Percentiles rank a stretch among this genome's conserved stretches.
Evolutionary conservation across 2,329 filamentous ascomycete species (phyloP).

Genomic region (Penicillium psychrosexuale): DNA sequence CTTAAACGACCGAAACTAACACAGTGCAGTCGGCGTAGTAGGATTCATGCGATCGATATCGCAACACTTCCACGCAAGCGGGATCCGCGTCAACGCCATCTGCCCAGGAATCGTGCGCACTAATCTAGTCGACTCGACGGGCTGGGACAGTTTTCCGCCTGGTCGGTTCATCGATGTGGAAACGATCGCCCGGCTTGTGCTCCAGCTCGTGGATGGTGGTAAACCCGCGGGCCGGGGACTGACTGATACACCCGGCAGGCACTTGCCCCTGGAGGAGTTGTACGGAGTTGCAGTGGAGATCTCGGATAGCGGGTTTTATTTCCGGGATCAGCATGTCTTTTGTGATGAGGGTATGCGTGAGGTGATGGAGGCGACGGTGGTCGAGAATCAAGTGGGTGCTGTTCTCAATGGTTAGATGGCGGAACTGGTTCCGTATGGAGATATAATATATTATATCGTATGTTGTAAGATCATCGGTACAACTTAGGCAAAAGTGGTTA

Average conservation of each 20-base stretch:
- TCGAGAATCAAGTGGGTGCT: constrained; percentile 29
- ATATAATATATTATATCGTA: background rate
- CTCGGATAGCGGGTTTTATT: constrained; percentile 17
- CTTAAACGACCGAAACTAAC: background rate
- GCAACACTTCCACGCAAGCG: constrained; percentile 32
- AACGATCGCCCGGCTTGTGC: constrained; percentile 12
- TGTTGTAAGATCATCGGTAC: background rate
- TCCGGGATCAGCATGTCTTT: constrained; percentile 16
- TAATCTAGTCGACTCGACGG: constrained; percentile 14
- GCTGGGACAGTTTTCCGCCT: constrained; percentile 19
- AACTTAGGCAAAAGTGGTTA: background rate
- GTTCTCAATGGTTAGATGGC: constrained; percentile 12
- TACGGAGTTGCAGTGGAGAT: constrained; percentile 18
- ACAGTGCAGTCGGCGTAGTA: constrained; percentile 30
- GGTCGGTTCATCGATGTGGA: constrained; percentile 15
- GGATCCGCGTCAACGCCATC: constrained; percentile 39
- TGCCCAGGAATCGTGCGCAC: constrained; percentile 30
- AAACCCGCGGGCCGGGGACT: constrained; percentile 13
- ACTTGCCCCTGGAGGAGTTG: constrained; percentile 7
- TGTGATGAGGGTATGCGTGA: constrained; percentile 24
- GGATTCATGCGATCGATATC: constrained; percentile 42
- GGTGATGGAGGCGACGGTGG: constrained; percentile 29
- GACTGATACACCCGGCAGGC: constrained; percentile 9
- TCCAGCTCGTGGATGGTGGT: constrained; percentile 14
- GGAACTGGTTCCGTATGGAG: background rate